Evolutionary conservation across 2,329 filamentous ascomycete species (phyloP).

Genomic region (Colletotrichum musae): DNA sequence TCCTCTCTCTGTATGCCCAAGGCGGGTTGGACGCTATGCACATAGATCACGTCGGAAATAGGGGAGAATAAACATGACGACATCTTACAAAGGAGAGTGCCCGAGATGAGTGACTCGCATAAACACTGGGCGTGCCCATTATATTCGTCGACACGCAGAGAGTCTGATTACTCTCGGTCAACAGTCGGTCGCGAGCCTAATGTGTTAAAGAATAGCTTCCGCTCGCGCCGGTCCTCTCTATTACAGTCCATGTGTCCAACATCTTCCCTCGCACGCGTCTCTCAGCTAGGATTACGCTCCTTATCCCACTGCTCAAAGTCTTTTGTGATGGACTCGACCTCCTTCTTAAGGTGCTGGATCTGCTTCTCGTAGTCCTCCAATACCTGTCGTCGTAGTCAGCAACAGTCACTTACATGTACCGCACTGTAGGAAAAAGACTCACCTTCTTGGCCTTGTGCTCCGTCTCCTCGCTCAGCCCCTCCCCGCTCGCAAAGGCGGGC

Average conservation of each 20-base stretch:
- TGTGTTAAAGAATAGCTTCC: too few species aligned
- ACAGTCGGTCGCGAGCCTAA: too few species aligned
- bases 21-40: too few species aligned
- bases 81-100: too few species aligned
- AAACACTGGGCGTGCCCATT: too few species aligned
- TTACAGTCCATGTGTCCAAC: neutral
- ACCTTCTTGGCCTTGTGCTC: conserved; percentile 83
- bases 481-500: conserved; percentile 69
- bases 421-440: conserved; percentile 47
- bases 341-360: conserved; percentile 81
- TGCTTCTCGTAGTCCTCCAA: conserved; percentile 87
- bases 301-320: conserved; percentile 71
- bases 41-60: too few species aligned
- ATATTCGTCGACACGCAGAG: too few species aligned
- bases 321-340: conserved; percentile 74
- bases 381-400: conserved; percentile 64
- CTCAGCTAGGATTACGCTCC: conserved; percentile 55
- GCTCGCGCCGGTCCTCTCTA: conserved; percentile 15
- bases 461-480: conserved; percentile 77
- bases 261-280: neutral
- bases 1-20: too few species aligned
- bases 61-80: too few species aligned
- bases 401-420: neutral
- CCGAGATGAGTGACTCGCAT: too few species aligned
- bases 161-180: too few species aligned